phyloP scores from a whole-genome alignment of 2,329 filamentous ascomycete species.

The Fusarium mexicanum region DNA sequence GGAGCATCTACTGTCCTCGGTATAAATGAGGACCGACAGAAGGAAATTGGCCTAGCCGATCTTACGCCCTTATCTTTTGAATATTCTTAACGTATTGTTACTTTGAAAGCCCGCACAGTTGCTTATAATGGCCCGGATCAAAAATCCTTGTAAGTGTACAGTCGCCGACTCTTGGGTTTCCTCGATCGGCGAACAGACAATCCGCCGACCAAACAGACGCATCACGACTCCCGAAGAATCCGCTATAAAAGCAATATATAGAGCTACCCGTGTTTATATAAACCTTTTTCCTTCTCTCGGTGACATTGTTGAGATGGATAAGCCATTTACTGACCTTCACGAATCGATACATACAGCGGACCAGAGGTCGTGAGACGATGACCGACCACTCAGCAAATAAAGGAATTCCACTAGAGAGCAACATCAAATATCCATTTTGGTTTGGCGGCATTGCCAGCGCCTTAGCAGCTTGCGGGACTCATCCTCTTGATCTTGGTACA shows the following conservation, averaged over 20 bases:
- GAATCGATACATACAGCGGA: not conserved
- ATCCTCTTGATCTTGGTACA: constrained; percentile 90
- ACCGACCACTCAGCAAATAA: accelerated
- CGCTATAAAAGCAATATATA: not conserved
- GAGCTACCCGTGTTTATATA: accelerated
- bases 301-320: accelerated
- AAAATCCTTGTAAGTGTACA: not conserved
- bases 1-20: not conserved
- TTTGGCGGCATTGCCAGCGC: constrained; percentile 95
- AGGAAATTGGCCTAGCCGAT: not conserved
- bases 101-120: not conserved
- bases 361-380: not conserved
- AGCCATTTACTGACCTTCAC: no score
- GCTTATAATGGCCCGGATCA: accelerated
- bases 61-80: not conserved
- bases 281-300: accelerated
- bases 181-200: not conserved
- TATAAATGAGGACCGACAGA: not conserved
- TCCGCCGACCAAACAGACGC: not conserved
- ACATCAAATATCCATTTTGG: constrained; percentile 79
- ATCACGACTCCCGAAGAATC: not conserved
- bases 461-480: constrained; percentile 88
- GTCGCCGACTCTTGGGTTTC: not conserved
- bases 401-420: accelerated
- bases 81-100: not conserved